Evolutionary conservation across 2,329 filamentous ascomycete species (phyloP).

Genomic region (Neurospora sp.): DNA sequence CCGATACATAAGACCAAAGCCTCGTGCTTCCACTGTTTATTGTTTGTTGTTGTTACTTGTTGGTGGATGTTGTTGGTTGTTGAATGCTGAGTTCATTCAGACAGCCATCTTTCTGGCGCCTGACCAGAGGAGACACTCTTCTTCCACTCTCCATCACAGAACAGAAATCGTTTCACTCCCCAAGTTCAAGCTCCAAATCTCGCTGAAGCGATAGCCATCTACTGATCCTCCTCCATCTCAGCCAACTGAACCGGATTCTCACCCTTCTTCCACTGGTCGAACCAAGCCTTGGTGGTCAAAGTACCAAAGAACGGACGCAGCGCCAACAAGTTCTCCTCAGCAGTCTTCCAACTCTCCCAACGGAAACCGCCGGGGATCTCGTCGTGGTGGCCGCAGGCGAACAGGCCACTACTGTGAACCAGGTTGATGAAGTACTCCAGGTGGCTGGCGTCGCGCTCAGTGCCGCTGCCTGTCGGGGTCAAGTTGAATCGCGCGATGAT

Average conservation of each 20-base stretch:
- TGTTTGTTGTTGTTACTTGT: background rate
- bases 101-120: background rate
- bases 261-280: background rate
- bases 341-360: background rate
- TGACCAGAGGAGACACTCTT: background rate
- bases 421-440: background rate
- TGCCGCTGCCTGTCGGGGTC: background rate
- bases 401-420: background rate
- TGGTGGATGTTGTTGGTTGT: background rate
- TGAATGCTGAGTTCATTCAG: background rate
- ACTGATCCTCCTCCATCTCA: background rate
- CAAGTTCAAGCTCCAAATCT: background rate
- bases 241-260: background rate
- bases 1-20: background rate
- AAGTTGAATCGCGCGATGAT: background rate
- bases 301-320: background rate
- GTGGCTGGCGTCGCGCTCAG: background rate
- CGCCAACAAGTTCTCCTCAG: background rate
- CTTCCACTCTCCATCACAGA: background rate
- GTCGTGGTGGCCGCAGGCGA: background rate
- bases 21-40: background rate
- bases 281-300: background rate
- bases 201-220: background rate
- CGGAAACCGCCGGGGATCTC: background rate
- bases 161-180: background rate